A percentile compares a stretch with the other conserved stretches of the same genome.
Conservation (phyloP, 345 rosid species). For the Boechera retrofracta region DNA sequence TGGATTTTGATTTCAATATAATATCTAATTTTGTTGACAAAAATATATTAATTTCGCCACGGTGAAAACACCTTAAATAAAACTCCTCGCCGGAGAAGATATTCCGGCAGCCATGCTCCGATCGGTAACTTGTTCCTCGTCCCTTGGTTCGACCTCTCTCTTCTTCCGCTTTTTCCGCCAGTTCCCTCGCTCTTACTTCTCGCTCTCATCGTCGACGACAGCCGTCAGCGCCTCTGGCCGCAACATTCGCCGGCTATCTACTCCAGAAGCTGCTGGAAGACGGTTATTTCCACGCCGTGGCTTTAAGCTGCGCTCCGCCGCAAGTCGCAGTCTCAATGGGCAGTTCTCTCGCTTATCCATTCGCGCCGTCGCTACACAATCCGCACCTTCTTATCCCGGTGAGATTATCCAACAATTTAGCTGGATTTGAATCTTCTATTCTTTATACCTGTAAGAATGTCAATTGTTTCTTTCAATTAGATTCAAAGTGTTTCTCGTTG, state of each 20-base stretch:
- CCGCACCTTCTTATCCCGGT: conserved; percentile 39
- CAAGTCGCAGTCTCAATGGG: conserved; percentile 11
- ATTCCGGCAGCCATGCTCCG: conserved; percentile 55
- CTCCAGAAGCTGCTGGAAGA: conserved; percentile 48
- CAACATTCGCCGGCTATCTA: conserved; percentile 35
- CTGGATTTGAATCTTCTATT: neutral
- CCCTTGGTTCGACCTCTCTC: conserved; percentile 48
- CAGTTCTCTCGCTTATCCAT: conserved; percentile 57
- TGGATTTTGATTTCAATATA: too few relatives aligned
- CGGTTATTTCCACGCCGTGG: conserved; percentile 16
- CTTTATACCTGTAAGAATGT: neutral
- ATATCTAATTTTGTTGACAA: too few relatives aligned
- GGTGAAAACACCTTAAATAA: neutral
- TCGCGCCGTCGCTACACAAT: conserved; percentile 64
- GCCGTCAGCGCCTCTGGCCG: conserved; percentile 34
- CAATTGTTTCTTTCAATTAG: neutral
- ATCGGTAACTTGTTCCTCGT: conserved; percentile 50
- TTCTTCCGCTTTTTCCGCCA: conserved; percentile 43
- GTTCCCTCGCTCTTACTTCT: conserved; percentile 43
- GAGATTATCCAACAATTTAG: neutral
- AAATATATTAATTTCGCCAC: too few relatives aligned
- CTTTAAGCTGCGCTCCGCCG: conserved; percentile 32
- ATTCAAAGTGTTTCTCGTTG: neutral
- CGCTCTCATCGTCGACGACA: conserved; percentile 37
- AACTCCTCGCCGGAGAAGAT: conserved; percentile 33